Evolutionary conservation across 2,329 filamentous ascomycete species (phyloP), one percentile per base, ranked within the genome.

Genomic region (Pestalotiopsis fici): DNA sequence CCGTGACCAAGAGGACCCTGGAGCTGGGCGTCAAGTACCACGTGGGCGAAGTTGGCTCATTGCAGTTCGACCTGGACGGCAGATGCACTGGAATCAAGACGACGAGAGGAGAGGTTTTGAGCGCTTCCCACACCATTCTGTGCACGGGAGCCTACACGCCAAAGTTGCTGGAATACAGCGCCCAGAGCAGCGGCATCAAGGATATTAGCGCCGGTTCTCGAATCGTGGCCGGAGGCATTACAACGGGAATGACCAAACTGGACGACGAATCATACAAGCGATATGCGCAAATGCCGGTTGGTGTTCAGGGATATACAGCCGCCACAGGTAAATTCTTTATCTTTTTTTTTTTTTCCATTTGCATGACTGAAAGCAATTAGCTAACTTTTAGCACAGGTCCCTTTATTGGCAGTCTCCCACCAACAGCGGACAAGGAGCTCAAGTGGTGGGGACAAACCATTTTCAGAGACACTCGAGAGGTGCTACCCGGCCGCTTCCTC

Each of bases 381-480:
- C 72, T 77, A 66, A 77, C 67, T 2, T 5, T 27, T 28, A 7
- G 79, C 79, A 64, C 66, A 85, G 84, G 83, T 28, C 84, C 85
- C 0, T 88, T 88, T 66, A 85, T 88, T 65, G 87, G 87, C 37
- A 87, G 82, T 65, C 77, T 89, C 21, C 87, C 87, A 13, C 86
- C 86, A 0, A 88, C 86, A 2, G 79, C 76, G 23, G 80, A 83
- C 64, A 73, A 77, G 0, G 80, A 82, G 70, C 78, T 87, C 67
- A 88, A 89, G 74, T 89, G 85, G 85, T 89, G 87, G 87, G 87
- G 86, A 27, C 81, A 84, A 64, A 87, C 82, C 65, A 88, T 89
- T 69, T 89, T 89, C 77, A 83, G 76, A 59, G 88, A 89, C 76
- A 86, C 82, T 0, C 77, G 76, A 18, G 83, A 86, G 70, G 80